phyloP scores from a whole-genome alignment of 805 yeast species.

The Monosporozyma unispora region DNA sequence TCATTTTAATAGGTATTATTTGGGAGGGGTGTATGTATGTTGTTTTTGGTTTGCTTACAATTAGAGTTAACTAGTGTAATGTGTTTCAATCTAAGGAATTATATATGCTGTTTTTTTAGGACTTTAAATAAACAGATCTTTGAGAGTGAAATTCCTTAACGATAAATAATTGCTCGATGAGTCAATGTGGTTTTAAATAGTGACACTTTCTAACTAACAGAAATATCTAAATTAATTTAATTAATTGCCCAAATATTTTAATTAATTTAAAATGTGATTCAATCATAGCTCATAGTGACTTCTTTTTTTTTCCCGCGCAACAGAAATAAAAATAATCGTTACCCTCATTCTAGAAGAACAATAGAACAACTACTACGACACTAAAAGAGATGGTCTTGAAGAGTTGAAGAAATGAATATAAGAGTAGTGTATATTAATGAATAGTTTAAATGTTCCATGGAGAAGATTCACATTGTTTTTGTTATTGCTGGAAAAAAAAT shows the following conservation, averaged over 20 bases:
- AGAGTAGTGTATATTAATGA: no score
- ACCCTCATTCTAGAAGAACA: neutral
- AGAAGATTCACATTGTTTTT: no score
- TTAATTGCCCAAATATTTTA: no score
- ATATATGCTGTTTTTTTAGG: neutral
- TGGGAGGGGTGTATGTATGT: no score
- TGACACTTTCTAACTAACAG: neutral
- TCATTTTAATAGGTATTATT: conserved; percentile 23
- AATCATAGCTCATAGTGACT: neutral
- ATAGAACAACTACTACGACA: no score
- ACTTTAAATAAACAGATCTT: neutral
- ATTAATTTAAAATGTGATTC: neutral
- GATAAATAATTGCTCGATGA: neutral
- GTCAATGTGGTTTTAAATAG: neutral
- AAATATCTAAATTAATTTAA: neutral
- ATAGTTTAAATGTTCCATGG: no score
- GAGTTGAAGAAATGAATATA: no score
- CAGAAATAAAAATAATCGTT: neutral
- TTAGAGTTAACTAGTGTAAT: no score
- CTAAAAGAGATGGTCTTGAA: no score
- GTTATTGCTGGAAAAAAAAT: no score
- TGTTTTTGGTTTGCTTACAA: neutral
- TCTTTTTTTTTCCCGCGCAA: neutral
- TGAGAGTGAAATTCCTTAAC: no score
- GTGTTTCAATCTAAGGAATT: no score